A percentile compares a stretch with the other conserved stretches of the same genome.
Evolutionary conservation across 108 stramenopile genomes (phyloP).

Genomic region (Nitzschia sp.): DNA sequence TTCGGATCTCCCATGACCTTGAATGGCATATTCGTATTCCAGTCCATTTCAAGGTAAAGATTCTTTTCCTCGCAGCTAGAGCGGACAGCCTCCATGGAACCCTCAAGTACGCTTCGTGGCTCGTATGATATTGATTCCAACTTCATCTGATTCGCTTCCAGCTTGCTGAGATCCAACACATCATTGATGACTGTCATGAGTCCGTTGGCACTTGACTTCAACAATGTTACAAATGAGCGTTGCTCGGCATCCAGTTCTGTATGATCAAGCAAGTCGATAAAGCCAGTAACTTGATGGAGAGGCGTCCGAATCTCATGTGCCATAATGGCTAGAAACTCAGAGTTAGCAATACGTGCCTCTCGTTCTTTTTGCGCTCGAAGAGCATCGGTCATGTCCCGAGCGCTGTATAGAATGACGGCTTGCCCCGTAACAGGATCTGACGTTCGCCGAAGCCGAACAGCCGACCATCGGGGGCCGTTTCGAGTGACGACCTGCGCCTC

Average conservation of each 20-base stretch:
- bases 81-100: conserved; percentile 35
- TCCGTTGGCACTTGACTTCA: conserved; percentile 17
- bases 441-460: conserved; percentile 17
- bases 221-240: conserved; percentile 27
- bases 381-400: conserved; percentile 29
- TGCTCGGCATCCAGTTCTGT: conserved; percentile 41
- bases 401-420: conserved; percentile 16
- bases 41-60: neutral
- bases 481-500: conserved; percentile 17
- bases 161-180: conserved; percentile 46
- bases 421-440: conserved; percentile 23
- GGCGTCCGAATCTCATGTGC: conserved; percentile 61
- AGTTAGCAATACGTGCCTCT: neutral
- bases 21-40: conserved; percentile 17
- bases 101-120: conserved; percentile 27
- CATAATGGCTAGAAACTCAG: conserved; percentile 44
- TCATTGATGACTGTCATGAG: conserved; percentile 55
- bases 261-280: conserved; percentile 47
- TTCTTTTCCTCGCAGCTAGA: conserved; percentile 26
- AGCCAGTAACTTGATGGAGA: conserved; percentile 64
- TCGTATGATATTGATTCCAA: conserved; percentile 45
- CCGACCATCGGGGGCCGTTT: conserved; percentile 24
- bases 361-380: conserved; percentile 32
- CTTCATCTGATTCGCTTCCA: conserved; percentile 53
- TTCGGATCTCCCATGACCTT: conserved; percentile 53